Conservation (phyloP, 2,329 filamentous ascomycete species). For the Sporothrix variecibatus region DNA sequence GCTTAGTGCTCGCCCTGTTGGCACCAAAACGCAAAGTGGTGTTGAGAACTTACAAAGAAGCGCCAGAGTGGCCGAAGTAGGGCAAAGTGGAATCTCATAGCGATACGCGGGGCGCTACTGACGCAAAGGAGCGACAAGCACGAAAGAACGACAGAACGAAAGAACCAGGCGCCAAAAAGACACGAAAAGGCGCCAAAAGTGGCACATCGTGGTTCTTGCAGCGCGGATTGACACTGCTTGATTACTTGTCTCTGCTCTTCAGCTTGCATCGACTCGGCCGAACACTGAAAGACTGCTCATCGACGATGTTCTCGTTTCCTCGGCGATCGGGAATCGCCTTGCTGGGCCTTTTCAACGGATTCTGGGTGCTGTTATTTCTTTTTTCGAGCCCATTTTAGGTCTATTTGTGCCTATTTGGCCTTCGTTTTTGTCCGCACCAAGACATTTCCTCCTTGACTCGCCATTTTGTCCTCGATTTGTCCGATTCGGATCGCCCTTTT, state of each 20-base stretch:
- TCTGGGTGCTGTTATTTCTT: neutral
- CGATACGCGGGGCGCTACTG: slow-evolving; percentile 2
- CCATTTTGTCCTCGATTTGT: slow-evolving; percentile 2
- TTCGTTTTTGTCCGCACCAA: slow-evolving; percentile 1
- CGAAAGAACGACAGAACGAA: neutral
- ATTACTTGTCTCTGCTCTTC: neutral
- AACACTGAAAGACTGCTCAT: neutral
- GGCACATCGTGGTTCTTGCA: neutral
- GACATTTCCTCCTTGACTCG: slow-evolving; percentile 17
- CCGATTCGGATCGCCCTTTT: slow-evolving; percentile 18
- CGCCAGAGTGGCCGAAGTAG: neutral
- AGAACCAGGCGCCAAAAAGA: neutral
- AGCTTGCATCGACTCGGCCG: slow-evolving; percentile 15
- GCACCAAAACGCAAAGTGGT: neutral
- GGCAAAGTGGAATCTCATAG: neutral
- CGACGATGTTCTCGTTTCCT: neutral
- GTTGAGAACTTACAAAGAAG: neutral
- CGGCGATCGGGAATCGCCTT: neutral
- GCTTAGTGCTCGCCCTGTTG: slow-evolving; percentile 6
- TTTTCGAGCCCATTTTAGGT: neutral
- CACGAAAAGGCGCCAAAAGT: neutral
- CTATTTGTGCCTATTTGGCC: neutral
- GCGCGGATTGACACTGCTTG: neutral
- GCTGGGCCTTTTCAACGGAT: slow-evolving; percentile 2
- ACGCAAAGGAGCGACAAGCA: neutral